phyloP scores from a whole-genome alignment of 441 rosid species.

The Sinapis alba region DNA sequence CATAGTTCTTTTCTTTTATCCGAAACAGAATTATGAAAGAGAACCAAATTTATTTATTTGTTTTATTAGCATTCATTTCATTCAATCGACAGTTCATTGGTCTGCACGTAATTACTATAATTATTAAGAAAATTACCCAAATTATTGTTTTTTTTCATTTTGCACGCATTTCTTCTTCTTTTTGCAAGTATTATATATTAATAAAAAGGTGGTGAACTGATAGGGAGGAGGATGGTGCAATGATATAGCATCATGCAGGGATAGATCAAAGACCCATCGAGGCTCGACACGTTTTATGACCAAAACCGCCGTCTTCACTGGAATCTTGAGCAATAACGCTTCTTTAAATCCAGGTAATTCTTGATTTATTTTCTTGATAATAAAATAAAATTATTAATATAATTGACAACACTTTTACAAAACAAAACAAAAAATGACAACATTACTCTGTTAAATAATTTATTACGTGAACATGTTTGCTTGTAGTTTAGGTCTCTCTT shows the following conservation, averaged over 20 bases:
- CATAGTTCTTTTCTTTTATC: neutral
- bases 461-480: constrained; percentile 25
- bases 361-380: no score
- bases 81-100: neutral
- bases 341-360: constrained; percentile 81
- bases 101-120: neutral
- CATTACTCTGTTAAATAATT: neutral
- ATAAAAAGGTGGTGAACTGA: neutral
- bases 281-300: constrained; percentile 83
- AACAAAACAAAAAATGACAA: no score
- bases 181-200: neutral
- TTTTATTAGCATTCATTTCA: neutral
- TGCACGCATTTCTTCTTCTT: neutral
- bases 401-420: no score
- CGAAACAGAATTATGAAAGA: neutral
- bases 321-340: constrained; percentile 80
- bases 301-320: constrained; percentile 69
- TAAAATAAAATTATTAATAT: no score
- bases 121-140: neutral
- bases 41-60: constrained; percentile 4
- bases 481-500: constrained; percentile 34
- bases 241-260: constrained; percentile 72
- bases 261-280: constrained; percentile 68
- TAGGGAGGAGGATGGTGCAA: constrained; percentile 99
- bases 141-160: neutral